These are phyloP conservation scores for Dothistroma pini DNA, from an alignment of 2,329 filamentous ascomycete species.

Conservation along the genomic window DNA sequence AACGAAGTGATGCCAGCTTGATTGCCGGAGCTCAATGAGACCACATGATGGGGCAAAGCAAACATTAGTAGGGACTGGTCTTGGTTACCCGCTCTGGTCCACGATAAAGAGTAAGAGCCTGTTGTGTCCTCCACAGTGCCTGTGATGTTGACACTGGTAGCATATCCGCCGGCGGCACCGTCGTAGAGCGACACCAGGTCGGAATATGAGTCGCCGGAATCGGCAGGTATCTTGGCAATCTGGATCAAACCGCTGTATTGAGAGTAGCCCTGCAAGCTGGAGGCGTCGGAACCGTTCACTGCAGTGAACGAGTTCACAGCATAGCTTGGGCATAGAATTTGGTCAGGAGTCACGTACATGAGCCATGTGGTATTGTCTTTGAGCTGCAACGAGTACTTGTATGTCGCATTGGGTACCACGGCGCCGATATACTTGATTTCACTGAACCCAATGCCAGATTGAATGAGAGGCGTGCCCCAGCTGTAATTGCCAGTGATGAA, in stretches of 20 bases:
- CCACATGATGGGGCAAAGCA: conserved; percentile 78
- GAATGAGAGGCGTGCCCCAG: conserved; percentile 64
- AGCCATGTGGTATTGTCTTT: conserved; percentile 66
- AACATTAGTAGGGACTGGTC: conserved; percentile 71
- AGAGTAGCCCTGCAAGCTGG: conserved; percentile 59
- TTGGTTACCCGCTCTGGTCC: conserved; percentile 64
- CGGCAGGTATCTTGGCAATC: conserved; percentile 68
- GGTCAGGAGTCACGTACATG: conserved; percentile 66
- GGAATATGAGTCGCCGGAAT: conserved; percentile 31
- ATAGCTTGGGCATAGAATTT: conserved; percentile 42
- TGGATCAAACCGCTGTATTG: conserved; percentile 78
- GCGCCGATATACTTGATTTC: conserved; percentile 54
- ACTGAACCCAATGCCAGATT: conserved; percentile 70
- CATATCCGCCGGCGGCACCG: conserved; percentile 69
- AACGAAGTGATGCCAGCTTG: conserved; percentile 49
- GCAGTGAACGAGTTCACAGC: conserved; percentile 61
- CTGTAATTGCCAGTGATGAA: conserved; percentile 78
- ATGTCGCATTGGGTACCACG: conserved; percentile 58
- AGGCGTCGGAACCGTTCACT: conserved; percentile 51
- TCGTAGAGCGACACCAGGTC: conserved; percentile 69
- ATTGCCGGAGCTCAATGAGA: conserved; percentile 64
- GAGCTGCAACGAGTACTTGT: conserved; percentile 73
- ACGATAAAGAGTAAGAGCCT: conserved; percentile 72
- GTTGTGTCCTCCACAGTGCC: conserved; percentile 57
- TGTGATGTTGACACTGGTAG: conserved; percentile 60